Conservation (phyloP, 129 eudicot species). For the Artemisia argyi region DNA sequence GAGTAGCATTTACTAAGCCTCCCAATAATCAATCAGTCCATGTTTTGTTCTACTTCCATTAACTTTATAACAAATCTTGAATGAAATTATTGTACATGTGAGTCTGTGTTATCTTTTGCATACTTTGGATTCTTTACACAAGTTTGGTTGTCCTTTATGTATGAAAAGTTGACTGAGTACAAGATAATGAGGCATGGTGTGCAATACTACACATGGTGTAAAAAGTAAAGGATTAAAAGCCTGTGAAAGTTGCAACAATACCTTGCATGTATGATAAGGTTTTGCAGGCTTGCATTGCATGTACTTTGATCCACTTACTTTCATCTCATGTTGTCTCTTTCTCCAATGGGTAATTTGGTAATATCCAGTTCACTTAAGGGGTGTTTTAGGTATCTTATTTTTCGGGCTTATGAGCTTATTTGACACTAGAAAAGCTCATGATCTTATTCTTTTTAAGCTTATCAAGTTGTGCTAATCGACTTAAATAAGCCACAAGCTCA, state of each 20-base stretch:
- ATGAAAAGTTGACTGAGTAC: conserved; percentile 16
- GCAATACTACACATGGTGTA: conserved; percentile 1
- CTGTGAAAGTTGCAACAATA: conserved; percentile 25
- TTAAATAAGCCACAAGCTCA: too few species aligned
- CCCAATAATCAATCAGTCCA: conserved; percentile 30
- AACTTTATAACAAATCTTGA: conserved; percentile 12
- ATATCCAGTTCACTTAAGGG: neutral
- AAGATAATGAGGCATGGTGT: conserved; percentile 20
- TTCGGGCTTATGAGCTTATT: too few species aligned
- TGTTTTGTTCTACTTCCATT: conserved; percentile 25
- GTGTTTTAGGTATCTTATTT: too few species aligned
- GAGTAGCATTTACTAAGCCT: conserved; percentile 33
- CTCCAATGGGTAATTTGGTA: neutral
- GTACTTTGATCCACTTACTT: conserved; percentile 8
- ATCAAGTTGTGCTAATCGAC: too few species aligned
- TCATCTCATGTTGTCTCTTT: conserved; percentile 2
- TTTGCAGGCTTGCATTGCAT: neutral
- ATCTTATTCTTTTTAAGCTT: too few species aligned
- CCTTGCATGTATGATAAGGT: conserved; percentile 28
- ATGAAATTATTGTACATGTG: neutral
- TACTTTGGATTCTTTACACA: conserved; percentile 9
- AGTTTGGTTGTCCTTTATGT: conserved; percentile 14
- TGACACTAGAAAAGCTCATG: too few species aligned
- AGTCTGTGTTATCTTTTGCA: conserved; percentile 5
- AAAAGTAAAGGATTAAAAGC: conserved; percentile 18